Conservation (phyloP, 1,139 yeast genomes). For the Saccharomycopsis crataegensis region DNA sequence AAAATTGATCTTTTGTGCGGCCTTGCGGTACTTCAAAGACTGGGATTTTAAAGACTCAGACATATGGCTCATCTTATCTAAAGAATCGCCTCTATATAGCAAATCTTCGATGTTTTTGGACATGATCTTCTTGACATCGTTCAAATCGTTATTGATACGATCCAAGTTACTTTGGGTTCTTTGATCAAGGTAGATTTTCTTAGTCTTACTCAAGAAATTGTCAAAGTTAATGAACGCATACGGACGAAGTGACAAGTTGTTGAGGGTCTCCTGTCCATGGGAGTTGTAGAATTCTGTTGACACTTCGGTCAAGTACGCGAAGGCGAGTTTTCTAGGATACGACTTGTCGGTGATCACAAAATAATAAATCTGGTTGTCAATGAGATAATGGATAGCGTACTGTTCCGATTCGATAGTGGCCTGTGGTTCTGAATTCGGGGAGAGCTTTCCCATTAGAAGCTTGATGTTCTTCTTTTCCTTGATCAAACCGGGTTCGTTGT, state of each 20-base stretch:
- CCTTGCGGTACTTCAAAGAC: conserved; percentile 78
- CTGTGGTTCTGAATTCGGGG: conserved; percentile 73
- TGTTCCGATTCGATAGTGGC: conserved; percentile 61
- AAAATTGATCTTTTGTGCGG: conserved; percentile 85
- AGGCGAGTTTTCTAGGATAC: conserved; percentile 84
- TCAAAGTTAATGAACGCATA: conserved; percentile 87
- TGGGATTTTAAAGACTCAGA: conserved; percentile 75
- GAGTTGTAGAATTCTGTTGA: conserved; percentile 75
- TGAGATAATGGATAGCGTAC: conserved; percentile 70
- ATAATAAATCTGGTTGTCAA: conserved; percentile 59
- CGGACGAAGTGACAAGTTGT: conserved; percentile 60
- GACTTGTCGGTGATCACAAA: conserved; percentile 68
- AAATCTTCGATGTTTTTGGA: conserved; percentile 93
- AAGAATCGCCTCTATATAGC: conserved; percentile 87
- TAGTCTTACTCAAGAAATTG: conserved; percentile 76
- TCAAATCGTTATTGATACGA: conserved; percentile 75
- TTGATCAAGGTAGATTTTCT: conserved; percentile 81
- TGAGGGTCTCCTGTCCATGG: conserved; percentile 65
- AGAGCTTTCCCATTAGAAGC: conserved; percentile 65
- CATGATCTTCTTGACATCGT: conserved; percentile 92
- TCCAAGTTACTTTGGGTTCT: conserved; percentile 87
- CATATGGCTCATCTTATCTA: conserved; percentile 88
- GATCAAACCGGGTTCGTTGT: conserved; percentile 43
- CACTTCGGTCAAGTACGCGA: conserved; percentile 76
- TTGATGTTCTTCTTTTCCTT: conserved; percentile 87